Base-by-base conservation (phyloP, 495 filamentous ascomycete species). In the Penicillium parvum region DNA sequence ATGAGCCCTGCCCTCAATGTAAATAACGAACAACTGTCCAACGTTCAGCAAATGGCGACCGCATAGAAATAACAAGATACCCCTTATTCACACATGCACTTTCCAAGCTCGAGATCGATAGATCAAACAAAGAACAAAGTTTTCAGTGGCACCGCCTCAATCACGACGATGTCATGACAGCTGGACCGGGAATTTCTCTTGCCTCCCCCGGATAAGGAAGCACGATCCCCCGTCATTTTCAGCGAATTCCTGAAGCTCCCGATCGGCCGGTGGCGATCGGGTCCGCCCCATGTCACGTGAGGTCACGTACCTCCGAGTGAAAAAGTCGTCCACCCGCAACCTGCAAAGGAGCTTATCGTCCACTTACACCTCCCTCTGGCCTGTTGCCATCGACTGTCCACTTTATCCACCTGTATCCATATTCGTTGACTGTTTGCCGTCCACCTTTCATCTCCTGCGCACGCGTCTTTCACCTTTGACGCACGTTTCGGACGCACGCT, bases 241-340 rank as follows among this genome's bases (percentile, higher is more conserved):
- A 23, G 10, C 18, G 11, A 10, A 22, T 20, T 35, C 43, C 49
- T 52, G 43, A 46, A 52, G 49, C 49, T 30, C 43, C 49, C 49
- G 49, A 51, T 34, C 23, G 32, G 19, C 20, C 43, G 50, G 52
- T 55, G 52, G 52, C 47, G 43, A 50, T 32, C 47, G 47, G 47
- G 32, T 25, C 23, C 30, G 32, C 36, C 35, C n/a, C n/a, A n/a
- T n/a, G 8, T 40, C 52, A 55, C 52, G 47, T 50, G 47, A 32
- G 20, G 23, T 52, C 49, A 47, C 49, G 49, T 42, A 35, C 34
- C 32, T 27, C 17, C 26, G 30, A 47, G n/a, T 39, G 43, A 48
- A 52, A 52, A 52, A 48, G 44, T 52, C 49, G 23, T 52, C 49
- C 32, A 43, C 49, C 37, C 48, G 42, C 43, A 27, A 16, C 43